Evolutionary conservation across 2,329 filamentous ascomycete species (phyloP).

Genomic region (Plenodomus biglobosus): DNA sequence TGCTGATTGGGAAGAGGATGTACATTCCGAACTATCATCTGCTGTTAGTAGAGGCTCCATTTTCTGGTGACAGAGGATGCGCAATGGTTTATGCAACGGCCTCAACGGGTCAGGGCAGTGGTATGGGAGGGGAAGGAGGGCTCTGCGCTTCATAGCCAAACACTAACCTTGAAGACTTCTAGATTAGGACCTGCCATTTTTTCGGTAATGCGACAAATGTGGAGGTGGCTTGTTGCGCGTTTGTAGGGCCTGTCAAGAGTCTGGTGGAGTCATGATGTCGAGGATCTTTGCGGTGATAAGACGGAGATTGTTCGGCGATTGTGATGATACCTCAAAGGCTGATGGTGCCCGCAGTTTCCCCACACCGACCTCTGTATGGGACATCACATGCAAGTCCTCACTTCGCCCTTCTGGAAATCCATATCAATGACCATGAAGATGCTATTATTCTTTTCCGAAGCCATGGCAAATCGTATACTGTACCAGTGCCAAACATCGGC

Average conservation of each 20-base stretch:
- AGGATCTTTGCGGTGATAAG: slow-evolving; percentile 23
- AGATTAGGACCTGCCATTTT: slow-evolving; percentile 82
- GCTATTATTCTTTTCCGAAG: too few species aligned
- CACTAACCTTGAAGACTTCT: slow-evolving; percentile 97
- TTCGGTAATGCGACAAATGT: slow-evolving; percentile 32
- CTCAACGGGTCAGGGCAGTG: too few species aligned
- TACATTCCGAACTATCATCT: slow-evolving; percentile 88
- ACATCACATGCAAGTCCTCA: slow-evolving; percentile 5
- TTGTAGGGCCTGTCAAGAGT: not conserved
- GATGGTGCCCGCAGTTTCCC: not conserved
- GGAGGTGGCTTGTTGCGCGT: not conserved
- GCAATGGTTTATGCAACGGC: too few species aligned
- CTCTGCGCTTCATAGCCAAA: too few species aligned
- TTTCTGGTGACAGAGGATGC: not conserved
- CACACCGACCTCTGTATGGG: slow-evolving; percentile 1
- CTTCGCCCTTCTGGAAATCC: too few species aligned
- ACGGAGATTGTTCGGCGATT: slow-evolving; percentile 22
- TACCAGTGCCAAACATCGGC: too few species aligned
- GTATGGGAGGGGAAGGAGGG: too few species aligned
- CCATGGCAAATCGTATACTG: too few species aligned
- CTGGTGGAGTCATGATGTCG: slow-evolving; percentile 10
- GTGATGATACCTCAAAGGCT: not conserved
- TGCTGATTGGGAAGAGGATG: slow-evolving; percentile 96
- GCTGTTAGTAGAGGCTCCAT: slow-evolving; percentile 5
- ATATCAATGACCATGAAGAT: too few species aligned